These are phyloP conservation scores for Arabidopsis hybrid DNA, from an alignment of 441 rosid genomes.

Conservation along the genomic window DNA sequence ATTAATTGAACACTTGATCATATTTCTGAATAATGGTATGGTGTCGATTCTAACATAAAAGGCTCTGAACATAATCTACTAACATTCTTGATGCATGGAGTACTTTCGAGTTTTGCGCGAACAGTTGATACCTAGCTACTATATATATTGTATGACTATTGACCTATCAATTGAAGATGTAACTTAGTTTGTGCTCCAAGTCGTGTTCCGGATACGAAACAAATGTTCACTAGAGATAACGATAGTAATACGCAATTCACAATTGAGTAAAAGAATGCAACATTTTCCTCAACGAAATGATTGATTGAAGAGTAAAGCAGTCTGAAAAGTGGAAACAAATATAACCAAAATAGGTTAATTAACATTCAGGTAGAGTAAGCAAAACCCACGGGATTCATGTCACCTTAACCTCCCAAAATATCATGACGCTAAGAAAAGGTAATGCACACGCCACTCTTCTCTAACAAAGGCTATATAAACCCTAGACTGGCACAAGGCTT, in stretches of 20 bases:
- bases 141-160: no score
- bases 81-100: neutral
- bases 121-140: neutral
- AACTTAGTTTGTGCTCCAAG: neutral
- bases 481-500: slow-evolving; percentile 24
- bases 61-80: neutral
- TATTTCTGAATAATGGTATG: neutral
- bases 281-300: neutral
- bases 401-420: slow-evolving; percentile 23
- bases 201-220: neutral
- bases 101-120: neutral
- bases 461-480: slow-evolving; percentile 41
- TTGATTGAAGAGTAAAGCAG: neutral
- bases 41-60: neutral
- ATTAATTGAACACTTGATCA: neutral
- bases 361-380: neutral
- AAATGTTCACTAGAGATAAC: neutral
- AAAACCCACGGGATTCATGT: slow-evolving; percentile 37
- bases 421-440: neutral
- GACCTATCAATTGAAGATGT: no score
- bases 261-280: neutral
- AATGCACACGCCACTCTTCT: slow-evolving; percentile 15
- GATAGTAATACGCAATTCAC: neutral
- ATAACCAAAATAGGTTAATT: neutral
- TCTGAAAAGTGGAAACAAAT: neutral